A percentile compares a stretch with the other conserved stretches of the same genome.
Evolutionary conservation across 2,329 filamentous ascomycete genomes (phyloP).

Genomic region (Colletotrichum endophyticum): DNA sequence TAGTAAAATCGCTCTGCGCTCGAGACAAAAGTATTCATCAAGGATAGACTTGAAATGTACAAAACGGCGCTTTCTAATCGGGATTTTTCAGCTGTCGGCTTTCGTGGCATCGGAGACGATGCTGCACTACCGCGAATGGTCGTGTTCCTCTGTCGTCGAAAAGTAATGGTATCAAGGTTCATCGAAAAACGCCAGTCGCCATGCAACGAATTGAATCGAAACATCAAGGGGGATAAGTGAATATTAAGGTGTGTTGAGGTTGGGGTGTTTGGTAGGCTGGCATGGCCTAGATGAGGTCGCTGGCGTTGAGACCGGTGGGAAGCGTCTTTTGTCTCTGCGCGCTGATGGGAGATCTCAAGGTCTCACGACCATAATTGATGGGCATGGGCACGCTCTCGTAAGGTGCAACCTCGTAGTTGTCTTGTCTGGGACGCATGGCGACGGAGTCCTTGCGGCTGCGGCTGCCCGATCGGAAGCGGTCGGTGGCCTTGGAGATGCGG

Average conservation of each 20-base stretch:
- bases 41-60: conserved; percentile 23
- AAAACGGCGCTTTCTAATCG: conserved; percentile 4
- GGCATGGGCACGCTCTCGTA: conserved; percentile 49
- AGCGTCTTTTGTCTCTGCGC: conserved; percentile 35
- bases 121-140: neutral
- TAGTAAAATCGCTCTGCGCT: neutral
- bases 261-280: neutral
- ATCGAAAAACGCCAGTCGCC: conserved; percentile 41
- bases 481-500: conserved; percentile 62
- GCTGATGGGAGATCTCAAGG: conserved; percentile 35
- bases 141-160: neutral
- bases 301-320: conserved; percentile 56
- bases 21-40: conserved; percentile 9
- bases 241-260: neutral
- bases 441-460: conserved; percentile 54
- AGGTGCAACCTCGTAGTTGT: conserved; percentile 36
- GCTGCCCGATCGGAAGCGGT: conserved; percentile 65
- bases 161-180: conserved; percentile 22
- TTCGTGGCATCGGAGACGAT: neutral
- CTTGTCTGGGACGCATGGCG: conserved; percentile 42
- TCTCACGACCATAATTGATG: conserved; percentile 41
- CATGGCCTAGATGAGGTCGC: conserved; percentile 56
- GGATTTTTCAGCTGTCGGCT: neutral
- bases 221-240: conserved; percentile 21
- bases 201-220: conserved; percentile 35